These are phyloP conservation scores for Linnemannia elongata DNA, from an alignment of 192 early-diverging fungal species.

Conservation along the genomic window DNA sequence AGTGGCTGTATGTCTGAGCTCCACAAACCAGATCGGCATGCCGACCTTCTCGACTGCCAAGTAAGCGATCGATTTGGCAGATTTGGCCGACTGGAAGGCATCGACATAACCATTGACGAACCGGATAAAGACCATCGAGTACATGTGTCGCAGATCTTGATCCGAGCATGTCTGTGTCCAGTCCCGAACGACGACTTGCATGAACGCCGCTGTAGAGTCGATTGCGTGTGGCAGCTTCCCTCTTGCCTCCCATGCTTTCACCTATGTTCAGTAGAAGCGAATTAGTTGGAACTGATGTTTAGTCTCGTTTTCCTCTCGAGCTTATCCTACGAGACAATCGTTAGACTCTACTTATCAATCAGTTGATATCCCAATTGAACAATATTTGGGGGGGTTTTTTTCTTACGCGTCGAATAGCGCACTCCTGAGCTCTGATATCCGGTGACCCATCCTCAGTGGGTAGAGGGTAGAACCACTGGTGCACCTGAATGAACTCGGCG, in stretches of 20 bases:
- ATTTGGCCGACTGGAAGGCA: constrained; percentile 45
- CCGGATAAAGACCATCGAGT: constrained; percentile 59
- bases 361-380: too few species aligned
- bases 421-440: constrained; percentile 46
- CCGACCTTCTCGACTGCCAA: constrained; percentile 52
- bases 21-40: constrained; percentile 50
- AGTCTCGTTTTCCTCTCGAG: background rate
- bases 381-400: background rate
- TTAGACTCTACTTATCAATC: background rate
- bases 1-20: constrained; percentile 47
- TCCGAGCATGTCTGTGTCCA: constrained; percentile 48
- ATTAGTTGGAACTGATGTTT: background rate
- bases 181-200: constrained; percentile 71
- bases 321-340: background rate
- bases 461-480: constrained; percentile 45
- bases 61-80: constrained; percentile 54
- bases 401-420: constrained; percentile 48
- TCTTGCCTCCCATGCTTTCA: constrained; percentile 78
- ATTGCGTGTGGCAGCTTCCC: constrained; percentile 79
- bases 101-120: constrained; percentile 56
- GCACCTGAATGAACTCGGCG: constrained; percentile 49
- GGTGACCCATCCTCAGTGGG: constrained; percentile 35
- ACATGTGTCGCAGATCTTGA: constrained; percentile 64
- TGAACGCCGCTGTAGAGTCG: constrained; percentile 72
- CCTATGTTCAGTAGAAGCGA: constrained; percentile 38